Evolutionary conservation across 148 eudicot genomes (phyloP), one percentile per base, ranked within the genome.

Genomic region (Pouteria glomerata): DNA sequence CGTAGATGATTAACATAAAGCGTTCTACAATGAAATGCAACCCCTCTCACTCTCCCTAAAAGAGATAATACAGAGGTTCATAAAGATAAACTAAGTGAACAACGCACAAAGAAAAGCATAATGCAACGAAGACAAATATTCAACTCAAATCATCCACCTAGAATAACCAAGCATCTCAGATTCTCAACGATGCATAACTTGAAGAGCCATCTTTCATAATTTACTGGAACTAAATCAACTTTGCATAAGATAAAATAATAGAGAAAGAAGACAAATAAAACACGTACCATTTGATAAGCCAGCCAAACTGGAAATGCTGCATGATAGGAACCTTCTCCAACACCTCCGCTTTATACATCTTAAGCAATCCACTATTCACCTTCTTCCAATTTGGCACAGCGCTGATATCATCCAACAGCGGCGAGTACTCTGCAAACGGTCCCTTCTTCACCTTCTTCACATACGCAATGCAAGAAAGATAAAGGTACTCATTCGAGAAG

Each of bases 251-350:
- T 29, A 45, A 29, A 6, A 66, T 5, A 47, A 4, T 2, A n/a
- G 1, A 5, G 10, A 51, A 56, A 27, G 37, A 75, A 42, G 8
- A 68, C 44, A 35, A n/a, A 48, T 62, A 74, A 41, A 59, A 6
- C 8, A 47, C 86, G 26, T 93, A 93, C 98, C 98, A 94, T 66
- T 81, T 77, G 69, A 94, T 94, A 79, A 94, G 81, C 52, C 79
- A 94, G 6, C 97, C 98, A 66, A 94, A 94, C 48, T 91, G 82
- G 80, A 94, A 94, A 84, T 94, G 97, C 77, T 94, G 97, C 88
- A 94, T 92, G 63, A 94, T 87, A 15, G 98, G 97, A 44, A 91
- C 86, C 84, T 94, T 94, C 85, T 89, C 93, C 73, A 94, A 78
- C 57, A 94, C 97, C 83, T 94, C 98, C 42, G 91, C 85, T 33